Base-by-base conservation (phyloP, 106 monocot species). In the Narthecium ossifragum region DNA sequence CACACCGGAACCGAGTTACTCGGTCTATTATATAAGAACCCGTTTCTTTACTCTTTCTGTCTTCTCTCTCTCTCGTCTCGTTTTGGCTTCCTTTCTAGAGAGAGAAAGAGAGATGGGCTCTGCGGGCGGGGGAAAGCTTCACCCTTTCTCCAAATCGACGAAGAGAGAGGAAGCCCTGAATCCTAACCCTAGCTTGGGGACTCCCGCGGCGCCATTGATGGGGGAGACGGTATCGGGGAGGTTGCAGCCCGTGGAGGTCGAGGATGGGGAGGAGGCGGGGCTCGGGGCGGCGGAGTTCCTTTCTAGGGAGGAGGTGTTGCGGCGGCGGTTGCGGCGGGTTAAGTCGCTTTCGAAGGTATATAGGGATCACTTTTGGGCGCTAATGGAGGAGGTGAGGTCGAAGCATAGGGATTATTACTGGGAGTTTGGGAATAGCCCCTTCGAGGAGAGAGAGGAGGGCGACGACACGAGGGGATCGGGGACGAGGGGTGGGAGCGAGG, bases 221-320 rank as follows among this genome's bases (percentile, higher is more conserved):
- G 40, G n/a, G 66, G 66, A 13, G 62, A 4, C 27, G 64, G 61
- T 20, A 29, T 54, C 61, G 46, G 31, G 30, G 29, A 41, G 26
- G 38, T 41, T 57, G 22, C 21, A 26, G n/a, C 20, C 28, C 2
- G 31, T 68, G 10, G 58, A 56, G 38, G 68, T 41, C 12, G 29
- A 4, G 46, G 28, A 37, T 8, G 73, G 27, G 27, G 70, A 64
- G 34, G 57, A 63, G 15, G 56, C 23, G n/a, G n/a, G n/a, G 26
- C 53, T 60, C 18, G 23, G 45, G 27, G 26, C 34, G 4, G 46
- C 74, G n/a, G 51, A 37, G 26, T 60, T 50, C 28, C 74, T 86
- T 31, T 55, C 75, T 0, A 55, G 82, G 25, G 75, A 72, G 69
- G 75, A 82, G 59, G 78, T 87, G 26, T 72, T 87, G 17, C 82